phyloP scores from a whole-genome alignment of 2,329 filamentous ascomycete species.

The Alternaria sp. region DNA sequence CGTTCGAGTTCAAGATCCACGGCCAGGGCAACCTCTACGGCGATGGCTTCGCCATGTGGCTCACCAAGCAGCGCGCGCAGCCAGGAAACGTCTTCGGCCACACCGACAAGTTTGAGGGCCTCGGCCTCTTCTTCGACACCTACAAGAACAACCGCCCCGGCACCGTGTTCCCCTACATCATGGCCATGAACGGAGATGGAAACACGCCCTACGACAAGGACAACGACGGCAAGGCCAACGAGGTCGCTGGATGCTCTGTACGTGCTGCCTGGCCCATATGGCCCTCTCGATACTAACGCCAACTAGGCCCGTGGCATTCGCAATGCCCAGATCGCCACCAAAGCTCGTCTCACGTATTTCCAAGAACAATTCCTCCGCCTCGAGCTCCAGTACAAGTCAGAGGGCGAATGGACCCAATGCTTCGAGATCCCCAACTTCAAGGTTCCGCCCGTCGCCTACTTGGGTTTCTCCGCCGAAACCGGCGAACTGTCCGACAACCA shows the following conservation, averaged over 20 bases:
- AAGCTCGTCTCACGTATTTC: conserved; percentile 91
- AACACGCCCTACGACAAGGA: conserved; percentile 88
- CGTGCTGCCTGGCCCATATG: conserved; percentile 27
- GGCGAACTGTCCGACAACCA: conserved; percentile 97
- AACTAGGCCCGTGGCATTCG: conserved; percentile 80
- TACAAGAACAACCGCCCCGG: conserved; percentile 99
- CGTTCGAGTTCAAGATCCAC: conserved; percentile 93
- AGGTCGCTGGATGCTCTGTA: conserved; percentile 90
- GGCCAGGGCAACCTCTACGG: conserved; percentile 90
- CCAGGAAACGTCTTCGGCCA: conserved; percentile 86
- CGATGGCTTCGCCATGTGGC: conserved; percentile 97
- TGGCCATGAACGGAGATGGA: conserved; percentile 97
- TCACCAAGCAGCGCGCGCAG: conserved; percentile 88
- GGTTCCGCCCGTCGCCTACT: conserved; percentile 74
- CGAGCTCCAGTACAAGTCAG: conserved; percentile 91
- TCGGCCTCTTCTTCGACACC: conserved; percentile 96
- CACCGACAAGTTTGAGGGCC: conserved; percentile 86
- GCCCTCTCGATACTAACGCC: conserved; percentile 11
- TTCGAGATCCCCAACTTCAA: conserved; percentile 74
- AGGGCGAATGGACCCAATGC: conserved; percentile 87
- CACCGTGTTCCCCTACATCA: conserved; percentile 94
- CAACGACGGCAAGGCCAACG: conserved; percentile 91
- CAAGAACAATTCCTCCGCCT: conserved; percentile 90
- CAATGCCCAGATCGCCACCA: conserved; percentile 74
- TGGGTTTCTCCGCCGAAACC: conserved; percentile 80